Conservation (phyloP, 805 yeast species). For the Yamadazyma laniorum region DNA sequence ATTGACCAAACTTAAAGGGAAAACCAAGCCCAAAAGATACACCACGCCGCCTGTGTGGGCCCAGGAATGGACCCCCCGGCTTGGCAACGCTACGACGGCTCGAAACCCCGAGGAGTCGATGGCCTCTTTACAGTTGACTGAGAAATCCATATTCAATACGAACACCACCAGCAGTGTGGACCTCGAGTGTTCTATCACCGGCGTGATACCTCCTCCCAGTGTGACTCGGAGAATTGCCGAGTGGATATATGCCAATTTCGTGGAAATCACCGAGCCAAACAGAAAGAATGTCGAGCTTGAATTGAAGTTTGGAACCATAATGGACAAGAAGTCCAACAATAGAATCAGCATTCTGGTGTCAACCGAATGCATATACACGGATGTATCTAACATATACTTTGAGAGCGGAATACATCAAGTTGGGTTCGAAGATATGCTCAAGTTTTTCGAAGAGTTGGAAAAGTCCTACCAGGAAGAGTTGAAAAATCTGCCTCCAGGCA, state of each 20-base stretch:
- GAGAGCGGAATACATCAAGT: conserved; percentile 65
- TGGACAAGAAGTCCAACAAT: conserved; percentile 60
- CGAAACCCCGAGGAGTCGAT: background rate
- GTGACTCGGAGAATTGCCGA: conserved; percentile 77
- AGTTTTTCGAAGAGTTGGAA: conserved; percentile 54
- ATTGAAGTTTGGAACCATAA: conserved; percentile 68
- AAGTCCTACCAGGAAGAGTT: conserved; percentile 45
- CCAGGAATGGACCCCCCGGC: conserved; percentile 58
- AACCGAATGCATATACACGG: conserved; percentile 64
- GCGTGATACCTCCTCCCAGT: conserved; percentile 76
- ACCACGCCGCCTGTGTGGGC: conserved; percentile 81
- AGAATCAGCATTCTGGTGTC: conserved; percentile 65
- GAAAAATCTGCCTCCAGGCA: conserved; percentile 18
- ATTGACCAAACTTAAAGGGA: conserved; percentile 21
- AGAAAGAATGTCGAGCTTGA: conserved; percentile 65
- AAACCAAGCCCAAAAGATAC: conserved; percentile 59
- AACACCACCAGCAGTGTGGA: conserved; percentile 33
- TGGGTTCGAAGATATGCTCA: conserved; percentile 56
- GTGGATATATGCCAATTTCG: conserved; percentile 84
- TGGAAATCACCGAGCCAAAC: conserved; percentile 56
- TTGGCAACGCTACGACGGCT: background rate
- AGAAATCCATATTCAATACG: conserved; percentile 30
- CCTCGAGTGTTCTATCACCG: conserved; percentile 59
- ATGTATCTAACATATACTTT: conserved; percentile 54
- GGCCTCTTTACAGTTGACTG: conserved; percentile 13